phyloP scores from a whole-genome alignment of 192 early-diverging fungal species.

The Backusella tarrabulga region DNA sequence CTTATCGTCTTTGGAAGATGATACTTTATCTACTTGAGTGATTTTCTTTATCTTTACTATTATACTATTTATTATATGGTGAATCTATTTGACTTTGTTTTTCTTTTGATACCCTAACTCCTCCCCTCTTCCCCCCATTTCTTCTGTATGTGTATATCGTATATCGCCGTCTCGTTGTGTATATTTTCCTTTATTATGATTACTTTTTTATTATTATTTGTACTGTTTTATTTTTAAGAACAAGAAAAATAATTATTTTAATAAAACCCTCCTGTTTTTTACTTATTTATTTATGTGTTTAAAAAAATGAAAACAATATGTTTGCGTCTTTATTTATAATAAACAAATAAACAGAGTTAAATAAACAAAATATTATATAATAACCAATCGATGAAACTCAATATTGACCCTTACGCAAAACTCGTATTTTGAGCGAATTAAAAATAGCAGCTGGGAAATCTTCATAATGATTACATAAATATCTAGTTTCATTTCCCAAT shows the following conservation, averaged over 20 bases:
- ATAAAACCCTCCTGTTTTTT: conserved; percentile 2
- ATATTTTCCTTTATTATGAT: not conserved
- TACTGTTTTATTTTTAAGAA: not conserved
- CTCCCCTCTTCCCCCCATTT: not conserved
- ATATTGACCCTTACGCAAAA: not conserved
- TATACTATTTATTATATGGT: not conserved
- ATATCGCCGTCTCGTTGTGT: not conserved
- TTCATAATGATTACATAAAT: not conserved
- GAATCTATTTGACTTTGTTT: not conserved
- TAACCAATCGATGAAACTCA: not conserved
- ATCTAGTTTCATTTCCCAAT: not conserved
- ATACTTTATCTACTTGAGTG: conserved; percentile 6
- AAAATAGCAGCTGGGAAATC: not conserved
- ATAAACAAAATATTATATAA: not conserved
- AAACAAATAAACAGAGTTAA: not conserved
- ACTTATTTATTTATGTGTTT: not conserved
- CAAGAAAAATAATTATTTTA: not conserved
- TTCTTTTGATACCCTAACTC: not conserved
- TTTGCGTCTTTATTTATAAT: not conserved
- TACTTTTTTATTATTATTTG: not conserved
- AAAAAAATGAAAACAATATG: not conserved
- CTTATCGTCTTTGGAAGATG: conserved; percentile 4
- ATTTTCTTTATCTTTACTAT: not conserved
- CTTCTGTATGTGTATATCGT: not conserved
- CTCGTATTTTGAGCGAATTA: not conserved